Evolutionary conservation across 768 basidiomycete species (phyloP).

Genomic region (Leccinellum luteum): DNA sequence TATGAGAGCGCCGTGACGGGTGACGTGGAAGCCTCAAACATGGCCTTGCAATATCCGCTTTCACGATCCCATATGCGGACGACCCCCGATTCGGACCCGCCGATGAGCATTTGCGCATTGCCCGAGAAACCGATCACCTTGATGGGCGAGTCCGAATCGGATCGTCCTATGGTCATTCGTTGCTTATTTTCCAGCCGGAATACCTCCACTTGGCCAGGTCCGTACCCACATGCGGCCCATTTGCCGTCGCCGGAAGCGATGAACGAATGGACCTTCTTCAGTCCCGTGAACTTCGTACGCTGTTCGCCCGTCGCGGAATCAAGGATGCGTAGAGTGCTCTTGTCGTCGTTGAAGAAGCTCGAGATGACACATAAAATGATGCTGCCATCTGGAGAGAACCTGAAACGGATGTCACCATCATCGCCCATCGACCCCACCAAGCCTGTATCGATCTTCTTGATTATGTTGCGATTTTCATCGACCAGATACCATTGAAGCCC

Average conservation of each 20-base stretch:
- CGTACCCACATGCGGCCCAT: slow-evolving; percentile 10
- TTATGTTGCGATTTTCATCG: neutral
- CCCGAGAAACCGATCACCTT: slow-evolving; percentile 16
- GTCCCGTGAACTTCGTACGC: slow-evolving; percentile 2
- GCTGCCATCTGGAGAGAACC: slow-evolving; percentile 14
- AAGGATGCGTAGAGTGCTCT: slow-evolving; percentile 8
- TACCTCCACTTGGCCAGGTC: slow-evolving; percentile 1
- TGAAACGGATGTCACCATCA: neutral
- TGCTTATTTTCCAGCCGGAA: neutral
- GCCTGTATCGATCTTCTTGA: slow-evolving; percentile 13
- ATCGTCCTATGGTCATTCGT: neutral
- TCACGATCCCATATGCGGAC: slow-evolving; percentile 22
- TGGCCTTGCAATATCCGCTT: slow-evolving; percentile 12
- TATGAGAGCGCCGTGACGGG: slow-evolving; percentile 20
- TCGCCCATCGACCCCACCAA: neutral
- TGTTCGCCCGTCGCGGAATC: slow-evolving; percentile 10
- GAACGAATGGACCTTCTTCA: slow-evolving; percentile 8
- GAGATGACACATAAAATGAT: slow-evolving; percentile 2
- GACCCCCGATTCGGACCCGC: slow-evolving; percentile 14
- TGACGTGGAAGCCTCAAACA: neutral
- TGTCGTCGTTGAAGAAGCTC: slow-evolving; percentile 5
- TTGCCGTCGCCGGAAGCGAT: slow-evolving; percentile 3
- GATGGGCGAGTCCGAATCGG: neutral
- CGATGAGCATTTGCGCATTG: slow-evolving; percentile 13
- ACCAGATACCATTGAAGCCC: neutral